These are phyloP conservation scores for Cynara cardunculus DNA, from an alignment of 129 eudicot genomes.

Conservation along the genomic window DNA sequence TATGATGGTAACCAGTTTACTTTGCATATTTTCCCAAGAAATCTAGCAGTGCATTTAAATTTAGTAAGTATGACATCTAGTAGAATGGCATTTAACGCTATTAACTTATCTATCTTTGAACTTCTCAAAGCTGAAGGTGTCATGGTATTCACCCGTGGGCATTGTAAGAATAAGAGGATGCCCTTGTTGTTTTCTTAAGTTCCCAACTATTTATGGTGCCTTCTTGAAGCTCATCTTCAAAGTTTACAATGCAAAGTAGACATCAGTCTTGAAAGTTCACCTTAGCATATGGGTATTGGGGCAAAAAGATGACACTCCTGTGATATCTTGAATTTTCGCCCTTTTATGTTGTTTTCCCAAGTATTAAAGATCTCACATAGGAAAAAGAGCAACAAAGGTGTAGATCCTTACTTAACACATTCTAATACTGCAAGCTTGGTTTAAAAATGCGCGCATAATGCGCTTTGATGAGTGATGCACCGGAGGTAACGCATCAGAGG, in stretches of 20 bases:
- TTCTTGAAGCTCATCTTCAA: background rate
- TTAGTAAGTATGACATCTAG: background rate
- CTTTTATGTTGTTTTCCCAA: background rate
- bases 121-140: background rate
- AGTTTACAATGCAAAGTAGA: background rate
- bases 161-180: background rate
- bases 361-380: background rate
- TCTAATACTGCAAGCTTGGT: background rate
- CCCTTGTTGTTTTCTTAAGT: background rate
- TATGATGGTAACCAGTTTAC: background rate
- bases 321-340: background rate
- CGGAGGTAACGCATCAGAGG: too few relatives aligned
- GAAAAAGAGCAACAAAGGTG: background rate
- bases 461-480: too few relatives aligned
- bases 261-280: background rate
- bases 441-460: too few relatives aligned
- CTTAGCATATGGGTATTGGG: background rate
- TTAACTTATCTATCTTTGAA: background rate
- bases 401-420: background rate
- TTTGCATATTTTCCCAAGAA: background rate
- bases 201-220: background rate
- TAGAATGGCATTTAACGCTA: background rate
- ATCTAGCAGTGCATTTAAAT: background rate
- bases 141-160: background rate
- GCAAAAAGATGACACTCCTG: background rate